Percentiles rank a stretch among this genome's conserved stretches.
phyloP scores from a whole-genome alignment of 306 rosid genomes.

The Medicago ruthenica region DNA sequence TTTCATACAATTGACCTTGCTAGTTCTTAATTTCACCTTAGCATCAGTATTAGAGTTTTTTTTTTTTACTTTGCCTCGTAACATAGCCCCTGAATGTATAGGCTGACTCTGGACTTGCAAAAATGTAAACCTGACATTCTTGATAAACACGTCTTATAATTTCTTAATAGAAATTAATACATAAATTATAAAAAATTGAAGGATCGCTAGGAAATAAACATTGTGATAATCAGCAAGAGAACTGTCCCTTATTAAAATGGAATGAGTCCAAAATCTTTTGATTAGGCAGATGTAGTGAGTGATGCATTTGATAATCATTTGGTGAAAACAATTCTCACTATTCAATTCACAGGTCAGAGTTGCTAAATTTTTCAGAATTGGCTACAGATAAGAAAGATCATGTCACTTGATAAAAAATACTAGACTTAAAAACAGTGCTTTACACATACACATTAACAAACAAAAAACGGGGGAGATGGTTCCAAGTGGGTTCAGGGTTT shows the following conservation, averaged over 20 bases:
- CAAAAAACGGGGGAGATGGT: neutral
- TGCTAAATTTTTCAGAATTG: neutral
- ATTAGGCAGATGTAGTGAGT: neutral
- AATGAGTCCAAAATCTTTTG: neutral
- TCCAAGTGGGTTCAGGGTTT: neutral
- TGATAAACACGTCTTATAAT: slow-evolving; percentile 11
- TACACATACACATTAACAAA: slow-evolving; percentile 39
- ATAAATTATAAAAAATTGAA: neutral
- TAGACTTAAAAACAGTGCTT: slow-evolving; percentile 31
- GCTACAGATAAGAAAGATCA: neutral
- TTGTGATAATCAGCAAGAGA: slow-evolving; percentile 17
- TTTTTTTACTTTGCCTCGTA: slow-evolving; percentile 44
- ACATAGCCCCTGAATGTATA: slow-evolving; percentile 49
- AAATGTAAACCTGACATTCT: slow-evolving; percentile 32
- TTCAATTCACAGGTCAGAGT: neutral
- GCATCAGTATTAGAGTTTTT: slow-evolving; percentile 37
- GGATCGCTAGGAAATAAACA: neutral
- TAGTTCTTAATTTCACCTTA: slow-evolving; percentile 47
- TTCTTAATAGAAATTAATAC: neutral
- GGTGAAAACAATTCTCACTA: slow-evolving; percentile 10
- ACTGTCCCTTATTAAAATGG: neutral
- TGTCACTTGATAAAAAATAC: neutral
- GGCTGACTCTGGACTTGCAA: slow-evolving; percentile 48
- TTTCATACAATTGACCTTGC: neutral
- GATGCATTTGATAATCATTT: slow-evolving; percentile 28